Evolutionary conservation across 805 yeast genomes (phyloP), one percentile per base, ranked within the genome.

Genomic region (Metschnikowia santaceciliae): DNA sequence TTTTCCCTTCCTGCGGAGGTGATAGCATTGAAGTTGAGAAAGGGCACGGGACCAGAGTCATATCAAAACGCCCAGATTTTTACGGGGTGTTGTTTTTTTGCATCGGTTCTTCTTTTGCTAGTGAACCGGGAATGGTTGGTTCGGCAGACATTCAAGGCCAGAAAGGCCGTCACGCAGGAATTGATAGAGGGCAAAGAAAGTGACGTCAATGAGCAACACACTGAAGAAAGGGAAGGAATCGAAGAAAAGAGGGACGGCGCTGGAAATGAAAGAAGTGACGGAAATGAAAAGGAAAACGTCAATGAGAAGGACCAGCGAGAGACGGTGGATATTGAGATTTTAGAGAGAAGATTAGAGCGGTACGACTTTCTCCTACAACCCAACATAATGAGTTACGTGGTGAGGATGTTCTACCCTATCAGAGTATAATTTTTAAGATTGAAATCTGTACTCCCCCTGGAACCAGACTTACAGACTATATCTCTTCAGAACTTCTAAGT

Each of bases 11-110:
- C 76, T 1, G 70, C 81, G 3, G 88, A 82, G 64, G 74, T 80
- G 6, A 75, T 82, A 46, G 86, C 82, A 0, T 75, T 82, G 17
- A 53, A 53, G 40, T 55, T 58, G 44, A 50, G 49, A n/a, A 41
- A 42, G 4, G 48, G 51, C 26, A 45, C 48, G 8, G 53, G 53
- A 7, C 42, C 53, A 22, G 42, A 39, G 3, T 50, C 88, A 2
- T 84, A 78, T 56, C 65, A 79, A 34, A 76, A 83, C 55, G 74
- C 86, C 1, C 89, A 84, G 59, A 71, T 83, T 1, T 83, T 82
- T 61, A 76, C 82, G 4, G 89, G 87, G 2, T 59, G 73, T 17
- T 63, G 78, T 42, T 78, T 76, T 54, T 60, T 76, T n/a, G 65
- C 64, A 10, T 77, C 78, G 0, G 59, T 76, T 10, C 5, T 80